phyloP scores from a whole-genome alignment of 164 flowering plant genomes.

The Nymphaea colorata region DNA sequence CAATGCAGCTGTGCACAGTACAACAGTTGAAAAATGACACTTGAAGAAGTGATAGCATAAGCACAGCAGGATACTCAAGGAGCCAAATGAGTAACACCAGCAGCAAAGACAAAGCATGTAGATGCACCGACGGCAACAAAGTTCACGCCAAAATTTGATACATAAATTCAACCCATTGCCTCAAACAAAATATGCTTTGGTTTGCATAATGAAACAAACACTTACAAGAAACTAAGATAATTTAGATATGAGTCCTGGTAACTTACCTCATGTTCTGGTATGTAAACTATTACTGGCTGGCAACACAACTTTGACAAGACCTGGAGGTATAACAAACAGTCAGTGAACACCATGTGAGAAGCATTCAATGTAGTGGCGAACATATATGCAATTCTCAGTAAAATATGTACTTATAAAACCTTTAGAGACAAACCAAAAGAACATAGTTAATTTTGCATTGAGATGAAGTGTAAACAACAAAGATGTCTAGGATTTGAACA shows the following conservation, averaged over 20 bases:
- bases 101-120: background rate
- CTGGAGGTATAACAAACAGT: slow-evolving; percentile 18
- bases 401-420: too few relatives aligned
- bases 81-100: background rate
- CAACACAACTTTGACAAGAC: slow-evolving; percentile 69
- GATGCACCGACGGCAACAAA: background rate
- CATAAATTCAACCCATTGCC: background rate
- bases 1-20: background rate
- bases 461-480: background rate
- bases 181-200: background rate
- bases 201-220: too few relatives aligned
- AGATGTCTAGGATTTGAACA: background rate
- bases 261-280: slow-evolving; percentile 80
- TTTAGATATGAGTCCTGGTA: background rate
- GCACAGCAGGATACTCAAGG: background rate
- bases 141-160: background rate
- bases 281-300: slow-evolving; percentile 76
- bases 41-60: background rate
- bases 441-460: background rate
- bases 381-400: background rate
- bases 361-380: background rate
- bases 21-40: background rate
- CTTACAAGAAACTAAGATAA: background rate
- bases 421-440: too few relatives aligned
- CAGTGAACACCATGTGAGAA: background rate